Evolutionary conservation across 768 basidiomycete species (phyloP).

Genomic region (Kwoniella europaea): DNA sequence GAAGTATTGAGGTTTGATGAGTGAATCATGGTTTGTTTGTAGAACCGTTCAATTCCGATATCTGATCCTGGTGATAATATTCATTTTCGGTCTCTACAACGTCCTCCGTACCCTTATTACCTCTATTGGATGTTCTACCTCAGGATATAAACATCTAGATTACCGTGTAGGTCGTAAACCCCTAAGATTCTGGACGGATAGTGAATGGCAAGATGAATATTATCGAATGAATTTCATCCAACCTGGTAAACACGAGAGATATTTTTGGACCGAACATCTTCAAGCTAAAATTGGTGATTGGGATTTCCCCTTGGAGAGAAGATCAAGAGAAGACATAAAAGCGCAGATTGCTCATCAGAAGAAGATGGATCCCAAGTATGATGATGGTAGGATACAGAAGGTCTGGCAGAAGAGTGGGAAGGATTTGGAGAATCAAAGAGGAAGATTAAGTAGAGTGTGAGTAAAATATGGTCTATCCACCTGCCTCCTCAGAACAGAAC

Average conservation of each 20-base stretch:
- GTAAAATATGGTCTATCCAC: not conserved
- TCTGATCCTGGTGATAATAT: constrained; percentile 30
- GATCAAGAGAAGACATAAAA: constrained; percentile 13
- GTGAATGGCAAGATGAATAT: constrained; percentile 26
- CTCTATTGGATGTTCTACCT: constrained; percentile 13
- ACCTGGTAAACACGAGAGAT: constrained; percentile 4
- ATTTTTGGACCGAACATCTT: constrained; percentile 24
- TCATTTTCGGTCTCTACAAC: constrained; percentile 44
- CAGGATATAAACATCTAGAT: constrained; percentile 15
- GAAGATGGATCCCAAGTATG: not conserved
- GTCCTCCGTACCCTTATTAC: constrained; percentile 31
- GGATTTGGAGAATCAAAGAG: constrained; percentile 12
- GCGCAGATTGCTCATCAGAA: constrained; percentile 10
- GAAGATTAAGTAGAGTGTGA: constrained; percentile 24
- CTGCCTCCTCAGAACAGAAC: too few relatives aligned
- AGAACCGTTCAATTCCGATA: constrained; percentile 36
- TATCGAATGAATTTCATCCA: constrained; percentile 21
- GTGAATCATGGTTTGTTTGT: not conserved
- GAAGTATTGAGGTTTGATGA: not conserved
- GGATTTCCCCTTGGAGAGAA: constrained; percentile 20
- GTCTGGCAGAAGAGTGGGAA: constrained; percentile 23
- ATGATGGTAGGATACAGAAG: constrained; percentile 27
- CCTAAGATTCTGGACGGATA: constrained; percentile 38
- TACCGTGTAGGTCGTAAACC: constrained; percentile 35
- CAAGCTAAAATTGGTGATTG: constrained; percentile 34